Base-by-base conservation (phyloP, 225 moss, liverwort and hornwort species). In the Marchantia polymorpha region DNA sequence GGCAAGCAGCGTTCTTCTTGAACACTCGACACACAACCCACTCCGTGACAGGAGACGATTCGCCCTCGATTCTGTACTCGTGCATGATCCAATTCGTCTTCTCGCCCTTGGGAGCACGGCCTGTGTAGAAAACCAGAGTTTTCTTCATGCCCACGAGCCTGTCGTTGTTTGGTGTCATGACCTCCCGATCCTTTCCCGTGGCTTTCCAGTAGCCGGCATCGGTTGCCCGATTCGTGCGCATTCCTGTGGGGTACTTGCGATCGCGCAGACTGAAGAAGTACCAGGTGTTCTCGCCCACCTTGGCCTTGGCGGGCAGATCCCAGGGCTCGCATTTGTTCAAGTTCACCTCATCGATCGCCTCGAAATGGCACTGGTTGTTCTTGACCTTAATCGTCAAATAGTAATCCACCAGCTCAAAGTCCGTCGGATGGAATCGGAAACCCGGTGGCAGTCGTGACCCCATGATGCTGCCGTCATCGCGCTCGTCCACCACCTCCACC, bases 11-110 rank as follows among this genome's bases (percentile, higher is more conserved):
- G 29, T 12, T 83, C 77, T 86, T 88, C 77, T 84, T 81, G 67
- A 88, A 85, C 10, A 86, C 79, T 11, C 88, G 81, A 72, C 83
- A 88, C n/a, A 88, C 81, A 0, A 83, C 86, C 88, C 86, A 88
- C 55, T 83, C 86, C 47, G 83, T 77, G 27, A 69, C 80, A 30
- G 83, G 69, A n/a, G 78, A 16, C 65, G 74, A 76, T 52, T 78
- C 78, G 8, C 81, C 78, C n/a, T 79, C 78, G 29, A 79, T 74
- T 26, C 83, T 78, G 56, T 87, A 88, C 39, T 88, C 88, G 61
- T 88, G 88, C 88, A 88, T 88, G 46, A 88, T 85, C 88, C 88
- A 88, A 76, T 83, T 84, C 8, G 88, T 85, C 78, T 85, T 88
- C 52, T 65, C 76, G 56, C 85, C 83, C 55, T 82, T 85, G 2